Base-by-base conservation (phyloP, 495 filamentous ascomycete genomes). In the Haplographium delicatum region DNA sequence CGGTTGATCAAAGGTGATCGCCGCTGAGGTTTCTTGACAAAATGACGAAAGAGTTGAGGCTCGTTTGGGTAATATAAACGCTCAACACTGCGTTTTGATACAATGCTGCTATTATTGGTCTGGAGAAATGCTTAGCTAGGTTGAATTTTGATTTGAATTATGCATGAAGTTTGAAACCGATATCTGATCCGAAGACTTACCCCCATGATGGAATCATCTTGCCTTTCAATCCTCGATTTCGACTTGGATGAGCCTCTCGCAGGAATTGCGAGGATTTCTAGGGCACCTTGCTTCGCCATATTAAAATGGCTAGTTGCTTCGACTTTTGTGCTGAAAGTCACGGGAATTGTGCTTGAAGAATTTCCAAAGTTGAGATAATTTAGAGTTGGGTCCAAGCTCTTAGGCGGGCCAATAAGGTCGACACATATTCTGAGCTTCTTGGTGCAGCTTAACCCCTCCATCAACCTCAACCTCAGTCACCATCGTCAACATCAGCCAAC, bases 51-150 rank as follows among this genome's bases (percentile, higher is more conserved):
- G 72, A 89, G 94, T 61, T 89, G 82, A 16, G 84, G 78, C 54
- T 91, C 74, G 47, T 79, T 66, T 13, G 76, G 65, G 56, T 83
- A 83, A 66, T 95, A 96, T 16, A 93, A 73, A 58, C 81, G 80
- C 62, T 95, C 88, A 24, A 95, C 89, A 57, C 86, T 89, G 51
- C 89, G 76, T 63, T 96, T 96, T 22, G 88, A 95, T 31, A 89
- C 83, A 59, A 95, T 95, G 58, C 85, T 90, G 65, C 85, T 88
- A 63, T 81, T 88, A 62, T 96, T 95, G 46, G 90, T 96, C 85
- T 91, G 57, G 6, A 45, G 9, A 47, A 50, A 20, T 26, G 43
- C 34, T 18, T 51, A n/a, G n/a, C n/a, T n/a, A n/a, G n/a, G n/a
- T n/a, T n/a, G n/a, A n/a, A n/a, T n/a, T n/a, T n/a, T n/a, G n/a